Evolutionary conservation across 768 basidiomycete genomes (phyloP).

Genomic region (Astraeus odoratus): DNA sequence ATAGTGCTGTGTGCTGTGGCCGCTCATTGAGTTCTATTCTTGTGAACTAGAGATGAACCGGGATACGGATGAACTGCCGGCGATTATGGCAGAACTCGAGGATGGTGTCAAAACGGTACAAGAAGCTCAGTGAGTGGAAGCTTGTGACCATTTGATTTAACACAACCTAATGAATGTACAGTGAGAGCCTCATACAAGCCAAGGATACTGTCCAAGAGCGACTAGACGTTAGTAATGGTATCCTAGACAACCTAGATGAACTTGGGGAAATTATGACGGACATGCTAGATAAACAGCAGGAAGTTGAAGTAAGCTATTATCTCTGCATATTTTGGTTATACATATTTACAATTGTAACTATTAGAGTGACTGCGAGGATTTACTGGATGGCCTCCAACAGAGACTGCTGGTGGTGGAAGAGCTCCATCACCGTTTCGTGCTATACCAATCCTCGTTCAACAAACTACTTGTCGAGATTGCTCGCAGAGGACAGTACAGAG

Average conservation of each 20-base stretch:
- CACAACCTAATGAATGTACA: conserved; percentile 25
- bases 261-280: conserved; percentile 74
- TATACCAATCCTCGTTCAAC: conserved; percentile 67
- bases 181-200: conserved; percentile 42
- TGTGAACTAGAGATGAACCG: conserved; percentile 62
- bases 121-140: conserved; percentile 44
- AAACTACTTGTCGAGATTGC: conserved; percentile 70
- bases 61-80: conserved; percentile 71
- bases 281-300: conserved; percentile 65
- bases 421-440: conserved; percentile 57
- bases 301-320: conserved; percentile 50
- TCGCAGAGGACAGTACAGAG: conserved; percentile 58
- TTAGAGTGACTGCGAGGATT: conserved; percentile 47
- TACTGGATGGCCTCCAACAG: conserved; percentile 49
- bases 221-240: conserved; percentile 41
- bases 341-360: neutral
- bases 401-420: conserved; percentile 57
- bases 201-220: conserved; percentile 40
- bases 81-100: conserved; percentile 69
- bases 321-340: neutral
- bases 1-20: neutral
- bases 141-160: neutral
- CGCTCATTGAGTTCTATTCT: neutral
- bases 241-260: conserved; percentile 64
- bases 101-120: conserved; percentile 48